Evolutionary conservation across 2,329 filamentous ascomycete species (phyloP).

Genomic region (Ophiosphaerella herpotricha): DNA sequence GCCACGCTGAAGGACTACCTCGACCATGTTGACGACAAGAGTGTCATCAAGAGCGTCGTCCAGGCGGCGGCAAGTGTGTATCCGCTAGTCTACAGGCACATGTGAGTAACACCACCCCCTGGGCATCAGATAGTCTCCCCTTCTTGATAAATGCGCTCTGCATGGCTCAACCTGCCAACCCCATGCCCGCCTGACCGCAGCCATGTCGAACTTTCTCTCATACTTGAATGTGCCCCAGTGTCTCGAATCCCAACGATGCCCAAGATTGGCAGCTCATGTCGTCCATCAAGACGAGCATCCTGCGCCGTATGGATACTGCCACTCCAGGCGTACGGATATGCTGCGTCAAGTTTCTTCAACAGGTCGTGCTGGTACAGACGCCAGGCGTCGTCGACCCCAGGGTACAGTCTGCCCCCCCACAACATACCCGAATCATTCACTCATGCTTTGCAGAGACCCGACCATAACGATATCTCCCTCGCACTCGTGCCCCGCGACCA

Average conservation of each 20-base stretch:
- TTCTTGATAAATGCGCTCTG: constrained; percentile 18
- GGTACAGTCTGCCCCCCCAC: constrained; percentile 57
- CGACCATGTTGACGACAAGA: constrained; percentile 68
- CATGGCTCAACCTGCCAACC: constrained; percentile 17
- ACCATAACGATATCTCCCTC: constrained; percentile 82
- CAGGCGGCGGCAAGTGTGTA: constrained; percentile 93
- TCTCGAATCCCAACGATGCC: constrained; percentile 81
- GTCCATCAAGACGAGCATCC: constrained; percentile 84
- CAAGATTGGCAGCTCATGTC: constrained; percentile 87
- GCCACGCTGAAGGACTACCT: constrained; percentile 66
- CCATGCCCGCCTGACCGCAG: constrained; percentile 17
- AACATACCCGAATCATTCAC: constrained; percentile 11
- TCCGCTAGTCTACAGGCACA: constrained; percentile 87
- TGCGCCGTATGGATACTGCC: constrained; percentile 85
- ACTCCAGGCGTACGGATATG: constrained; percentile 80
- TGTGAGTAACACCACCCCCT: constrained; percentile 66
- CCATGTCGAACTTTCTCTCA: constrained; percentile 35
- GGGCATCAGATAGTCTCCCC: constrained; percentile 27
- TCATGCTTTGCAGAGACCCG: constrained; percentile 62
- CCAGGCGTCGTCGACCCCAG: constrained; percentile 82
- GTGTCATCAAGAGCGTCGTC: constrained; percentile 83
- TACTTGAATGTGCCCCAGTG: constrained; percentile 60
- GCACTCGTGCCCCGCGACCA: constrained; percentile 85
- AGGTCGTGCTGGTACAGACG: constrained; percentile 89
- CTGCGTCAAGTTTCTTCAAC: constrained; percentile 96